Percentiles rank a stretch among this genome's conserved stretches.
phyloP scores from a whole-genome alignment of 352 stramenopile genomes.

The Phytophthora pluvialis region DNA sequence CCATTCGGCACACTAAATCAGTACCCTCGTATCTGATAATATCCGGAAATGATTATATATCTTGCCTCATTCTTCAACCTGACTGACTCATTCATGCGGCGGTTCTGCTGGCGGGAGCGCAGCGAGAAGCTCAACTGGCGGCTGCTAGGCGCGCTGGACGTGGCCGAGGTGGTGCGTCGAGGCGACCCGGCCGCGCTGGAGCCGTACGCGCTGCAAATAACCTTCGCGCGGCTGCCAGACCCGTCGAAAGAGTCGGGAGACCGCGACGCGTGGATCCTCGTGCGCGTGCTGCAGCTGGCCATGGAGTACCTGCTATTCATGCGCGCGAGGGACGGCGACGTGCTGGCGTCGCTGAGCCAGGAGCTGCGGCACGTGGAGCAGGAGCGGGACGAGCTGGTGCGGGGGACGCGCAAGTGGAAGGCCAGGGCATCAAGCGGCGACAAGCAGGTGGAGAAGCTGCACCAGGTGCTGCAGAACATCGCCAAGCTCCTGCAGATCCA shows the following conservation, averaged over 20 bases:
- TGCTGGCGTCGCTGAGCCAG: conserved; percentile 59
- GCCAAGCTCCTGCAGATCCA: conserved; percentile 76
- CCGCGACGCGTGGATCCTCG: conserved; percentile 73
- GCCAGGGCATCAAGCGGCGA: conserved; percentile 47
- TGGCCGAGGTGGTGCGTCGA: conserved; percentile 54
- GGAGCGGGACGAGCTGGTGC: conserved; percentile 49
- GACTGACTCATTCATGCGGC: conserved; percentile 26
- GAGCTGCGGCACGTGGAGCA: conserved; percentile 51
- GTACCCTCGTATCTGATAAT: too few species aligned
- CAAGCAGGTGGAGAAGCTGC: conserved; percentile 74
- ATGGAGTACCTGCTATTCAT: conserved; percentile 85
- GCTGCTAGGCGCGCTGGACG: conserved; percentile 54
- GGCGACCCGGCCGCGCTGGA: conserved; percentile 69
- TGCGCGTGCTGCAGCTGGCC: conserved; percentile 70
- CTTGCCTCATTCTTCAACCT: conserved; percentile 8
- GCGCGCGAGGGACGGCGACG: conserved; percentile 51
- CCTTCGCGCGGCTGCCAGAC: conserved; percentile 64
- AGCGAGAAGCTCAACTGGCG: conserved; percentile 80
- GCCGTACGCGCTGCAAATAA: conserved; percentile 75
- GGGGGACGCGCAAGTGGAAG: conserved; percentile 64
- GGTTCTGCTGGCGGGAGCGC: conserved; percentile 83
- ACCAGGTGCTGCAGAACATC: conserved; percentile 80
- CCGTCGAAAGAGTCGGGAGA: conserved; percentile 20
- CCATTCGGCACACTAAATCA: background rate
- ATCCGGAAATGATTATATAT: conserved; percentile 16